phyloP scores from a whole-genome alignment of 2,329 filamentous ascomycete species.

The Didymella arachidicola region DNA sequence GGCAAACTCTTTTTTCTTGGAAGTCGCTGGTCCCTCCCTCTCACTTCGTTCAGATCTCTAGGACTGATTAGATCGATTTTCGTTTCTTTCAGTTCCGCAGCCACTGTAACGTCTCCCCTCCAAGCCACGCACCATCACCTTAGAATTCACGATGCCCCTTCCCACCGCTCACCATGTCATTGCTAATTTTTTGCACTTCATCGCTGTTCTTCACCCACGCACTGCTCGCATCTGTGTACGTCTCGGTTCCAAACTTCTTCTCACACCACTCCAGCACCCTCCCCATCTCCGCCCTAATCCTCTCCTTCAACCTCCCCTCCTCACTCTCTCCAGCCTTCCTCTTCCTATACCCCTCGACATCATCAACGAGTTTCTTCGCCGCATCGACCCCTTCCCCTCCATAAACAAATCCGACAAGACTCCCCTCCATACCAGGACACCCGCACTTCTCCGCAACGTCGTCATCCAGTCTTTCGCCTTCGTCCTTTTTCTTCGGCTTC shows the following conservation, averaged over 20 bases:
- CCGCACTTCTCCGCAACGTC: constrained; percentile 15
- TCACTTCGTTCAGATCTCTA: neutral
- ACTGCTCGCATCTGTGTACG: constrained; percentile 54
- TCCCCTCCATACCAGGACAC: constrained; percentile 13
- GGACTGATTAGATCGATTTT: neutral
- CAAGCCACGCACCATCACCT: constrained; percentile 12
- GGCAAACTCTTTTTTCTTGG: neutral
- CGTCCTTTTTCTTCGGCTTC: constrained; percentile 31
- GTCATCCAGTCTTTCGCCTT: constrained; percentile 26
- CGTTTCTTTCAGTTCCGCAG: neutral
- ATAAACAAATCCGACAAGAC: constrained; percentile 34
- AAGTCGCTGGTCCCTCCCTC: neutral
- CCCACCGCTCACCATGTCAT: constrained; percentile 56
- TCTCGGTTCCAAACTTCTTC: constrained; percentile 55
- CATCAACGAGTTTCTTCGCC: constrained; percentile 39
- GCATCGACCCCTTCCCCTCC: constrained; percentile 24
- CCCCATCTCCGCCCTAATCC: constrained; percentile 51
- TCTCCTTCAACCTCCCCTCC: constrained; percentile 41
- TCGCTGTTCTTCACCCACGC: constrained; percentile 54
- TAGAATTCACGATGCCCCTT: constrained; percentile 57
- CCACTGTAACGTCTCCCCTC: neutral
- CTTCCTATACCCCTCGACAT: constrained; percentile 51
- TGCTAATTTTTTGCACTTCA: constrained; percentile 52
- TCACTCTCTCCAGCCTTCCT: constrained; percentile 26
- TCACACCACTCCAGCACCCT: constrained; percentile 55